Percentiles rank a stretch among this genome's conserved stretches.
phyloP scores from a whole-genome alignment of 805 yeast genomes.

The Tetrapisispora phaffii region DNA sequence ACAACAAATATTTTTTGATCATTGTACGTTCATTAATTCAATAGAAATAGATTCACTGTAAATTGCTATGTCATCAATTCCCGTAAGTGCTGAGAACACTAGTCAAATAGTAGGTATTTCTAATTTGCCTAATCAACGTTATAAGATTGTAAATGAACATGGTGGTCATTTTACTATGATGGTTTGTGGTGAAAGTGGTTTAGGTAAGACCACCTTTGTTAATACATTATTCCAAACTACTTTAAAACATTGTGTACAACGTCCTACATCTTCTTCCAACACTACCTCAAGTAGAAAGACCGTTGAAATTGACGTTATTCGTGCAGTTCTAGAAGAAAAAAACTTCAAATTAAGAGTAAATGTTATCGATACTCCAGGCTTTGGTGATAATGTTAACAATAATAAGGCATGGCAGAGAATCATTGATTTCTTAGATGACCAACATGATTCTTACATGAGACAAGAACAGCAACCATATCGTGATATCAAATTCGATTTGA shows the following conservation, averaged over 20 bases:
- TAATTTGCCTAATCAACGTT: constrained; percentile 66
- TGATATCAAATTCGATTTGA: constrained; percentile 53
- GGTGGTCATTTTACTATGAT: constrained; percentile 72
- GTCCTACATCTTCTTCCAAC: constrained; percentile 34
- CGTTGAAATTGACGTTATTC: constrained; percentile 65
- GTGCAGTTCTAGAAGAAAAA: constrained; percentile 78
- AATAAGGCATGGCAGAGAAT: constrained; percentile 79
- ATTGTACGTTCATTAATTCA: not conserved
- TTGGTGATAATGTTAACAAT: constrained; percentile 85
- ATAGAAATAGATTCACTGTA: not conserved
- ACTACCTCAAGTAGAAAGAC: constrained; percentile 51
- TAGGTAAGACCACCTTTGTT: constrained; percentile 87
- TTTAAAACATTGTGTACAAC: constrained; percentile 36
- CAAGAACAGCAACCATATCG: constrained; percentile 90
- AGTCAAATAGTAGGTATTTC: constrained; percentile 46
- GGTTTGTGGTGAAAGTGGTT: constrained; percentile 87
- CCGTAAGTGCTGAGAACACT: constrained; percentile 5
- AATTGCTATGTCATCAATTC: not conserved
- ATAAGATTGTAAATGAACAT: constrained; percentile 62
- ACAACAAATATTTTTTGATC: too few species aligned
- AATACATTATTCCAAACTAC: constrained; percentile 75
- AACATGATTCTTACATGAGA: constrained; percentile 78
- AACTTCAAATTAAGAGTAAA: constrained; percentile 69
- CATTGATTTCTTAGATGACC: constrained; percentile 83
- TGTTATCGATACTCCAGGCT: constrained; percentile 87